A percentile compares a stretch with the other conserved stretches of the same genome.
phyloP scores from a whole-genome alignment of 441 rosid species.

The Raphanus hybrid region DNA sequence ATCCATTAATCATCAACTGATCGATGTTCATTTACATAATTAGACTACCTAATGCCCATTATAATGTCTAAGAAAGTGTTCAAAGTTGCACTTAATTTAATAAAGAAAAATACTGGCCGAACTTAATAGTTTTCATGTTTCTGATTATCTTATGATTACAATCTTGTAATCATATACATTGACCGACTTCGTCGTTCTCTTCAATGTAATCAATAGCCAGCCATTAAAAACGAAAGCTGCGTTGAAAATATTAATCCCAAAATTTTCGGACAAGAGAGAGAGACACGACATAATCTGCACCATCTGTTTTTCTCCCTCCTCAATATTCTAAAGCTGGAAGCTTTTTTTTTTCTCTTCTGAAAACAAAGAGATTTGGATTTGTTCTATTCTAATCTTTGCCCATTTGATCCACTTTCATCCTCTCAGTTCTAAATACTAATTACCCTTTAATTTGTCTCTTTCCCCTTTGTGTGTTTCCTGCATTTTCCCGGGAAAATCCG shows the following conservation, averaged over 20 bases:
- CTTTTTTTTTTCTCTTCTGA: conserved; percentile 23
- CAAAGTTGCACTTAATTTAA: neutral
- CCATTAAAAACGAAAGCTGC: conserved; percentile 3
- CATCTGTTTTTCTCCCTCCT: conserved; percentile 22
- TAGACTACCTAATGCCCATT: neutral
- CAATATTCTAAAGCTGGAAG: conserved; percentile 25
- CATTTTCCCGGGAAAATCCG: conserved; percentile 19
- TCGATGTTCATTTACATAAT: neutral
- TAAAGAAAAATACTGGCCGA: neutral
- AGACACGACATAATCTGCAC: conserved; percentile 39
- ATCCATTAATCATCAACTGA: conserved; percentile 2
- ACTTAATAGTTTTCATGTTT: neutral
- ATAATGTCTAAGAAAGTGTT: neutral
- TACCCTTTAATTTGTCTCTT: conserved; percentile 10
- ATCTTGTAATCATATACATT: neutral
- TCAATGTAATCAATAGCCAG: conserved; percentile 8
- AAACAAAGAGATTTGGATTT: conserved; percentile 5
- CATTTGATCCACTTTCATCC: conserved; percentile 33
- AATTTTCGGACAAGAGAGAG: conserved; percentile 17
- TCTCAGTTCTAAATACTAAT: conserved; percentile 11
- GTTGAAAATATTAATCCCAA: conserved; percentile 14
- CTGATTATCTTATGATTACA: neutral
- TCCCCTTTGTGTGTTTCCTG: conserved; percentile 22
- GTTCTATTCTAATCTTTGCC: conserved; percentile 21
- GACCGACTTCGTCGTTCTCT: conserved; percentile 20